These are phyloP conservation scores for Wallemia hederae DNA, from an alignment of 1,284 basidiomycete species.

Conservation along the genomic window DNA sequence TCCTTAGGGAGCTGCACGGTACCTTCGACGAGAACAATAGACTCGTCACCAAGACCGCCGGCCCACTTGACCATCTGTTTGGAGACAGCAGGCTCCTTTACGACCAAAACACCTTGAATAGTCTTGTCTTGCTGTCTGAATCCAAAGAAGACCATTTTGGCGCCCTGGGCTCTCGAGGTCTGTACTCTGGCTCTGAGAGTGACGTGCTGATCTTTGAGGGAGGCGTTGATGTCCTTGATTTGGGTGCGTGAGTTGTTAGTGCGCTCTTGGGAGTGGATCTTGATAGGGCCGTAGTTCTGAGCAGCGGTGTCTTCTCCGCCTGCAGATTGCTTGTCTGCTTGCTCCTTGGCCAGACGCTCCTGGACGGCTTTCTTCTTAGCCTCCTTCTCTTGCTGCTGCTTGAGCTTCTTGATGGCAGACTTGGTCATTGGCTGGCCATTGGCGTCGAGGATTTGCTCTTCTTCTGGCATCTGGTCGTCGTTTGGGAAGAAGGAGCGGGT, in stretches of 20 bases:
- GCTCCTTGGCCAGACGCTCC: slow-evolving; percentile 1
- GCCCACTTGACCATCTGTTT: slow-evolving; percentile 97
- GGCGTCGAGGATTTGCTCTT: not conserved
- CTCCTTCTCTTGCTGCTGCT: not conserved
- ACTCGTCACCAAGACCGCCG: slow-evolving; percentile 46
- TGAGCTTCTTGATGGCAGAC: not conserved
- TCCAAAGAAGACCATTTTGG: slow-evolving; percentile 81
- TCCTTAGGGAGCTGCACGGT: slow-evolving; percentile 54
- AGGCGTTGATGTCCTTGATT: slow-evolving; percentile 36
- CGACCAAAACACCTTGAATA: slow-evolving; percentile 58
- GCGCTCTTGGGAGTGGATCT: not conserved
- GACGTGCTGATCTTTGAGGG: slow-evolving; percentile 45
- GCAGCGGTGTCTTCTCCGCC: not conserved
- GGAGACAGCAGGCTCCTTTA: slow-evolving; percentile 52
- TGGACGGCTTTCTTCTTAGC: slow-evolving; percentile 1
- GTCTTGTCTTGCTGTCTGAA: slow-evolving; percentile 69
- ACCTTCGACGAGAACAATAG: slow-evolving; percentile 68
- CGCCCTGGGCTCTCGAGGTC: slow-evolving; percentile 64
- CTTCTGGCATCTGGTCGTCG: not conserved
- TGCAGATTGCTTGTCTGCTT: not conserved
- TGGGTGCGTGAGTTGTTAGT: slow-evolving; percentile 19
- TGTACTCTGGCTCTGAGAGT: slow-evolving; percentile 71
- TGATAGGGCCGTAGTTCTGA: not conserved
- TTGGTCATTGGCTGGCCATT: not conserved
- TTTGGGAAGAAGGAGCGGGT: not conserved